phyloP scores from a whole-genome alignment of 352 stramenopile species.

The Globisporangium cederbergense region DNA sequence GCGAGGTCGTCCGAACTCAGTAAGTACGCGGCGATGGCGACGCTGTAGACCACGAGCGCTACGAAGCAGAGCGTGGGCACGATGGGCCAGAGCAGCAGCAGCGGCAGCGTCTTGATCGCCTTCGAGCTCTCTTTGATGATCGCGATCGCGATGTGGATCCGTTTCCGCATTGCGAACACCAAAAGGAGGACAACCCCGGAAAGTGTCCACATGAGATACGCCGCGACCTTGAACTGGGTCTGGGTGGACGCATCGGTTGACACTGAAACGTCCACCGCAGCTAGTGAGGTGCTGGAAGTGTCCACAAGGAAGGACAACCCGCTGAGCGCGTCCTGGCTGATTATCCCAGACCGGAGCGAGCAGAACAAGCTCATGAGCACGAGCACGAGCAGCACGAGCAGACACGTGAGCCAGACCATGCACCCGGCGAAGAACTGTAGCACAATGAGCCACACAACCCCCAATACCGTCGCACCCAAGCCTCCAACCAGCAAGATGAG shows the following conservation, averaged over 20 bases:
- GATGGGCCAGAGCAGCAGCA: conserved; percentile 62
- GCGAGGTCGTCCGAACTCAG: conserved; percentile 55
- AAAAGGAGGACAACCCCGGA: conserved; percentile 51
- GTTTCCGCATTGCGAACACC: conserved; percentile 64
- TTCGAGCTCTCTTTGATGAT: conserved; percentile 72
- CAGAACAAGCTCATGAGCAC: conserved; percentile 75
- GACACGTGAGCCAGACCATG: conserved; percentile 80
- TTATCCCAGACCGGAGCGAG: conserved; percentile 62
- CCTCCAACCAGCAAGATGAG: conserved; percentile 59
- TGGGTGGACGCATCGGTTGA: conserved; percentile 33
- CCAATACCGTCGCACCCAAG: conserved; percentile 45
- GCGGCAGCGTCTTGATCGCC: conserved; percentile 51
- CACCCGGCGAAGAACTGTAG: conserved; percentile 75
- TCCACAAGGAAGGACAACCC: conserved; percentile 47
- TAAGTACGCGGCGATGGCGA: conserved; percentile 52
- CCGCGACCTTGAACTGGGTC: conserved; percentile 60
- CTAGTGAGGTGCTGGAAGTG: conserved; percentile 8
- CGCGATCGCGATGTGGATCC: conserved; percentile 61
- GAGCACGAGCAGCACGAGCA: conserved; percentile 56
- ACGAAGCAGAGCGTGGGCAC: conserved; percentile 55
- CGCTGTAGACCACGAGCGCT: conserved; percentile 50
- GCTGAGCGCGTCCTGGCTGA: conserved; percentile 32
- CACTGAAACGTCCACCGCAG: conserved; percentile 18
- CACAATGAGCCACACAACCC: conserved; percentile 68
- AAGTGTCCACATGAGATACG: conserved; percentile 53